Evolutionary conservation across 306 rosid species (phyloP).

Genomic region (Arachis hypogaea): DNA sequence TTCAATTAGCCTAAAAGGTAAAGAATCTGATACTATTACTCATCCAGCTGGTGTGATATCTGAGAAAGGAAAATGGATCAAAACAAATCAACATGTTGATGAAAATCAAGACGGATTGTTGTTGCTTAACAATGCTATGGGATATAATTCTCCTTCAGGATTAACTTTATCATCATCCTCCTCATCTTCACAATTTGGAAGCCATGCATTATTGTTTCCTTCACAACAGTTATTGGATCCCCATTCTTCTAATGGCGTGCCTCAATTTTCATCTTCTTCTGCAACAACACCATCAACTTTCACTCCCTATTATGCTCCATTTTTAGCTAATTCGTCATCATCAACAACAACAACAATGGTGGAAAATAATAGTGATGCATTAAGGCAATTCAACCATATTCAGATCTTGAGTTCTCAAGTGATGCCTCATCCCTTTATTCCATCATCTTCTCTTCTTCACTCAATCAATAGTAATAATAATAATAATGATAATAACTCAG

Average conservation of each 20-base stretch:
- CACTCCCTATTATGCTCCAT: constrained; percentile 49
- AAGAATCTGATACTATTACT: constrained; percentile 20
- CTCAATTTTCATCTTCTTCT: constrained; percentile 49
- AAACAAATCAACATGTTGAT: constrained; percentile 35
- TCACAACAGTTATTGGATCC: constrained; percentile 34
- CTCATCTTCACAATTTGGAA: constrained; percentile 54
- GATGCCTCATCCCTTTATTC: constrained; percentile 47
- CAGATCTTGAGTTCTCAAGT: constrained; percentile 56
- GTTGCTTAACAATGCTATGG: constrained; percentile 49
- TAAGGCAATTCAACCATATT: constrained; percentile 50
- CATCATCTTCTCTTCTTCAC: constrained; percentile 45
- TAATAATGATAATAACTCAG: neutral
- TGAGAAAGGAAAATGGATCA: constrained; percentile 60
- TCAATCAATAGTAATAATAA: neutral
- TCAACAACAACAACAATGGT: neutral
- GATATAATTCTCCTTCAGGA: constrained; percentile 46
- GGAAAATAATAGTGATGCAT: constrained; percentile 41
- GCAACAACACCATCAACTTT: constrained; percentile 50
- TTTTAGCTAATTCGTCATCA: constrained; percentile 40
- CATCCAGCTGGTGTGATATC: neutral
- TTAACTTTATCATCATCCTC: constrained; percentile 44
- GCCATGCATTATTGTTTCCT: constrained; percentile 55
- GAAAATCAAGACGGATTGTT: constrained; percentile 2
- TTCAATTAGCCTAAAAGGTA: constrained; percentile 9
- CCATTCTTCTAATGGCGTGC: constrained; percentile 38